Percentiles rank a stretch among this genome's conserved stretches.
Conservation (phyloP, 208 protist genomes). For the Trypanosomatidae sp. region DNA sequence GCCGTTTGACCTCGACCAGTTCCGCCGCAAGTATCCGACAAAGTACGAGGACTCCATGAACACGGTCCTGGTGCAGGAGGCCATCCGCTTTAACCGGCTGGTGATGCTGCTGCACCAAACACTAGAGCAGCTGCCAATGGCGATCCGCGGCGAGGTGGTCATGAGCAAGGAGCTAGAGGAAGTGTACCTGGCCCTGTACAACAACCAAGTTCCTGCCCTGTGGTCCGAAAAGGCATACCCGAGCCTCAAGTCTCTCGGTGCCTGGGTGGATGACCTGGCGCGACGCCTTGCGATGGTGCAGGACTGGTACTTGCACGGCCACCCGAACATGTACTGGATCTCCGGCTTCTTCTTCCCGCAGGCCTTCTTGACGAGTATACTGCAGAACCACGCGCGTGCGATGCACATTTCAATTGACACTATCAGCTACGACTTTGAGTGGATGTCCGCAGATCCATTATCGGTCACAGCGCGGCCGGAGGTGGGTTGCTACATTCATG, state of each 20-base stretch:
- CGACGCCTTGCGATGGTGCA: slow-evolving; percentile 93
- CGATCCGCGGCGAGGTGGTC: slow-evolving; percentile 97
- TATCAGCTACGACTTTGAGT: slow-evolving; percentile 93
- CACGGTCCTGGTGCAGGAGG: slow-evolving; percentile 98
- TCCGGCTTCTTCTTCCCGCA: slow-evolving; percentile 98
- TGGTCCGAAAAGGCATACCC: slow-evolving; percentile 94
- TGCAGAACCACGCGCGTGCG: slow-evolving; percentile 96
- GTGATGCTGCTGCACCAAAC: slow-evolving; percentile 78
- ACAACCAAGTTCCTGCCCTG: slow-evolving; percentile 94
- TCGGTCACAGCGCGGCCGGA: slow-evolving; percentile 52
- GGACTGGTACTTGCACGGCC: slow-evolving; percentile 93
- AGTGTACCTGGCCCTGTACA: slow-evolving; percentile 93
- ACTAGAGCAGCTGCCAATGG: slow-evolving; percentile 85
- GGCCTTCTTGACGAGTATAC: slow-evolving; percentile 92
- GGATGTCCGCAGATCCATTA: slow-evolving; percentile 42
- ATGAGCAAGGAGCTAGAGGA: slow-evolving; percentile 97
- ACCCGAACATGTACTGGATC: slow-evolving; percentile 95
- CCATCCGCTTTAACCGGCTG: slow-evolving; percentile 96
- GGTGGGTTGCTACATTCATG: slow-evolving; percentile 94
- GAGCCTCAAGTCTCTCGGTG: slow-evolving; percentile 92
- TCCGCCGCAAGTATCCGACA: slow-evolving; percentile 92
- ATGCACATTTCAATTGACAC: slow-evolving; percentile 95
- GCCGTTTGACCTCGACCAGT: slow-evolving; percentile 86
- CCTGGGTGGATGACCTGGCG: slow-evolving; percentile 95
- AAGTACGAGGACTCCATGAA: slow-evolving; percentile 98